Evolutionary conservation across 1,139 yeast species (phyloP).

Genomic region (Hyphopichia khmerensis): DNA sequence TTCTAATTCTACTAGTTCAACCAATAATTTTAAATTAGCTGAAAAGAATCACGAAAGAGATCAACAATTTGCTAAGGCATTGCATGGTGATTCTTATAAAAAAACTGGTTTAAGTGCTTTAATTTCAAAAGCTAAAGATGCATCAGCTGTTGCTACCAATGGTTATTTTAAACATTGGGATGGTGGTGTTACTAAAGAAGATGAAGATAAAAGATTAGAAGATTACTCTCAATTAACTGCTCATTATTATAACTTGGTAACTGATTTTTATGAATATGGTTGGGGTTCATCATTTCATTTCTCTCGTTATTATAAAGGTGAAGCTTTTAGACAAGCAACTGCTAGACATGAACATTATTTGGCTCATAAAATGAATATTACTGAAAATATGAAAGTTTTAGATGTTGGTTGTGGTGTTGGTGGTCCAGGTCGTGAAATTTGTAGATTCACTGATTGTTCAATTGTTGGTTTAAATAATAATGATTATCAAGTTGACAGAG

Average conservation of each 20-base stretch:
- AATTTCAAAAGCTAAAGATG: slow-evolving; percentile 70
- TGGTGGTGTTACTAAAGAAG: slow-evolving; percentile 74
- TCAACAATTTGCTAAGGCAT: slow-evolving; percentile 72
- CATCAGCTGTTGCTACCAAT: slow-evolving; percentile 79
- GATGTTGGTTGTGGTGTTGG: slow-evolving; percentile 99
- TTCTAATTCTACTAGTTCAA: neutral
- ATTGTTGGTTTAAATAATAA: slow-evolving; percentile 93
- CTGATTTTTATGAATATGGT: slow-evolving; percentile 97
- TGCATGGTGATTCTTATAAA: slow-evolving; percentile 76
- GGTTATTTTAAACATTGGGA: slow-evolving; percentile 98
- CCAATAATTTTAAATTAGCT: slow-evolving; percentile 14
- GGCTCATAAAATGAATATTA: slow-evolving; percentile 81
- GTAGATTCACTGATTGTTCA: slow-evolving; percentile 84
- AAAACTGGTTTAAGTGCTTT: slow-evolving; percentile 77
- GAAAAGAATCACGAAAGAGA: slow-evolving; percentile 48
- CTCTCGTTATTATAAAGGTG: slow-evolving; percentile 90
- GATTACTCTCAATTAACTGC: slow-evolving; percentile 91
- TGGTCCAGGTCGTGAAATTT: slow-evolving; percentile 97
- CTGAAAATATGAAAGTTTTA: slow-evolving; percentile 80
- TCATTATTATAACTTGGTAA: slow-evolving; percentile 94
- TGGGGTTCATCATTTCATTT: slow-evolving; percentile 99
- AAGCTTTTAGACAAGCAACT: slow-evolving; percentile 89
- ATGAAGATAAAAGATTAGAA: slow-evolving; percentile 70
- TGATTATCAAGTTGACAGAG: slow-evolving; percentile 95
- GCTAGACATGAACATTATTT: slow-evolving; percentile 97